Evolutionary conservation across 2,329 filamentous ascomycete genomes (phyloP).

Genomic region (Sarocladium strictum): DNA sequence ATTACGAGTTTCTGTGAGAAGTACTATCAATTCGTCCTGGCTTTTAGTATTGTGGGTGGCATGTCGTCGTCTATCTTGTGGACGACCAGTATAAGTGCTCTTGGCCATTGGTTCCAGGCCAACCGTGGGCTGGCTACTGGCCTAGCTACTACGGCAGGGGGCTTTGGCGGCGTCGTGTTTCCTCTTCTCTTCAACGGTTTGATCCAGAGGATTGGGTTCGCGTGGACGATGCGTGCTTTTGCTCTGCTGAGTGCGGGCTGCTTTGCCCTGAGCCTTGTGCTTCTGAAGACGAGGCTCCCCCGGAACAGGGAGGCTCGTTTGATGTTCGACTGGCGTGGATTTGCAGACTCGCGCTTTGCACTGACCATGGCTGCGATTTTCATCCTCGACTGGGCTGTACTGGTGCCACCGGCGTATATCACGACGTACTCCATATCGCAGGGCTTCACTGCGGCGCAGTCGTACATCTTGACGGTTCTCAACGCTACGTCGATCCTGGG

Average conservation of each 20-base stretch:
- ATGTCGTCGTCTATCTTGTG: conserved; percentile 36
- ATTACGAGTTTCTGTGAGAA: conserved; percentile 60
- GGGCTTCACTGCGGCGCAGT: conserved; percentile 20
- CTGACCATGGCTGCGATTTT: conserved; percentile 26
- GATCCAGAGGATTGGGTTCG: conserved; percentile 17
- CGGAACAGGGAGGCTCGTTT: not conserved
- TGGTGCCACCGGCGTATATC: conserved; percentile 29
- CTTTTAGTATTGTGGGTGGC: conserved; percentile 17
- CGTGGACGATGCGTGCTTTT: conserved; percentile 51
- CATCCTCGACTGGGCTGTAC: conserved; percentile 29
- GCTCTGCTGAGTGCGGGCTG: conserved; percentile 36
- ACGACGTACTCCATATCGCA: conserved; percentile 22
- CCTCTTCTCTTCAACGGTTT: conserved; percentile 18
- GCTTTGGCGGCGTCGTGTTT: conserved; percentile 46
- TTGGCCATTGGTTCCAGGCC: conserved; percentile 46
- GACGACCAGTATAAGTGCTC: conserved; percentile 33
- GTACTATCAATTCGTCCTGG: conserved; percentile 40
- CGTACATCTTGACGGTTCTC: conserved; percentile 31
- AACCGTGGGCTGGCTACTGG: conserved; percentile 48
- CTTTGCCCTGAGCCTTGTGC: conserved; percentile 21
- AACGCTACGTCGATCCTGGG: conserved; percentile 33
- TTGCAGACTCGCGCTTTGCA: conserved; percentile 24
- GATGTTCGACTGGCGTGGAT: conserved; percentile 18
- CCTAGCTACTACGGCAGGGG: conserved; percentile 46
- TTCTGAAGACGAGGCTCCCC: conserved; percentile 22